These are phyloP conservation scores for Pisolithus albus DNA, from an alignment of 768 basidiomycete species.

Conservation along the genomic window DNA sequence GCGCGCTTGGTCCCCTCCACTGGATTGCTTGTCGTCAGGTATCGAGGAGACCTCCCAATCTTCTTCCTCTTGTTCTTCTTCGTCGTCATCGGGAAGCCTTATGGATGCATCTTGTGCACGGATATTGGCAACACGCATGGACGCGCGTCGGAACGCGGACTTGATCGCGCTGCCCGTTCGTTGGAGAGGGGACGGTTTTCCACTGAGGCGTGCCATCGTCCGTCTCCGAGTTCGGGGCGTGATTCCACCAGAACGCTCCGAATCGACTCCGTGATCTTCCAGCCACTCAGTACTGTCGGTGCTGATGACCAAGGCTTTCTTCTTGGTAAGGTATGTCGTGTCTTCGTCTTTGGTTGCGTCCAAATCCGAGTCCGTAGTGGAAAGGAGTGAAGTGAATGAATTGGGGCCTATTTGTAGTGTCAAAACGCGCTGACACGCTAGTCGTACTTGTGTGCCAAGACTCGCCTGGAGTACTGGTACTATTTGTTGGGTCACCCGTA, in stretches of 20 bases:
- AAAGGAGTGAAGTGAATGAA: slow-evolving; percentile 49
- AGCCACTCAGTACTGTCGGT: slow-evolving; percentile 24
- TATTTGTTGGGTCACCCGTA: slow-evolving; percentile 31
- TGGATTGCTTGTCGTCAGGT: slow-evolving; percentile 34
- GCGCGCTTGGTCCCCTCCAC: slow-evolving; percentile 23
- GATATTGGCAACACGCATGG: slow-evolving; percentile 77
- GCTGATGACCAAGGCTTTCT: slow-evolving; percentile 35
- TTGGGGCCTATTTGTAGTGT: slow-evolving; percentile 36
- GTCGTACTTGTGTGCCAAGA: background rate
- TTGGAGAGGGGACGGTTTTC: slow-evolving; percentile 51
- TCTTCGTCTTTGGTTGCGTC: slow-evolving; percentile 52
- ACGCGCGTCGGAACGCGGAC: slow-evolving; percentile 55
- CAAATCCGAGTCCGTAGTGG: slow-evolving; percentile 20
- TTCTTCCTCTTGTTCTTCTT: slow-evolving; percentile 20
- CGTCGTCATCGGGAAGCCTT: slow-evolving; percentile 44
- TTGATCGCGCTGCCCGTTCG: slow-evolving; percentile 55
- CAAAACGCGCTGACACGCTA: slow-evolving; percentile 31
- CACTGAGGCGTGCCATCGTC: slow-evolving; percentile 40
- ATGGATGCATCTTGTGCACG: slow-evolving; percentile 55
- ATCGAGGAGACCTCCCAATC: slow-evolving; percentile 10
- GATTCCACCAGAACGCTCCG: slow-evolving; percentile 40
- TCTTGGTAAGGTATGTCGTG: slow-evolving; percentile 49
- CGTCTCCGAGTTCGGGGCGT: slow-evolving; percentile 35
- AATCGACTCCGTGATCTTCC: slow-evolving; percentile 30
- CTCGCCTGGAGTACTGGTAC: background rate